Evolutionary conservation across 371 early-diverging fungal species (phyloP).

Genomic region (Circinella umbellata): DNA sequence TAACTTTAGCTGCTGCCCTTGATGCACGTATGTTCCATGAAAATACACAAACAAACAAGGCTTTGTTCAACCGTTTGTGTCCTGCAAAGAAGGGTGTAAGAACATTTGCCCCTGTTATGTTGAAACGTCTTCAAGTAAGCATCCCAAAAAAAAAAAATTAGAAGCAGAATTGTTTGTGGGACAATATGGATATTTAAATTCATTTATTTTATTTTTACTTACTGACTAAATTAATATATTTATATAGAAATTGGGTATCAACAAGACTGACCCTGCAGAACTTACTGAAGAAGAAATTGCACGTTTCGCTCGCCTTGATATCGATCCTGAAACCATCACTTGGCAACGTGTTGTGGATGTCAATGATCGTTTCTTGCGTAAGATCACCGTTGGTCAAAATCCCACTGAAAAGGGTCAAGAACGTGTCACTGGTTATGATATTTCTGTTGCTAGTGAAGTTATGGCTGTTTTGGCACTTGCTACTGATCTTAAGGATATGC

Average conservation of each 20-base stretch:
- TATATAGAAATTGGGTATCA: conserved; percentile 80
- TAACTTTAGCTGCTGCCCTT: conserved; percentile 88
- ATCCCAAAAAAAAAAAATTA: background rate
- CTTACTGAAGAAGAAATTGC: conserved; percentile 81
- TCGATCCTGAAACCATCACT: conserved; percentile 89
- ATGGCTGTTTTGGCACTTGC: conserved; percentile 97
- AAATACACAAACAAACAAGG: conserved; percentile 85
- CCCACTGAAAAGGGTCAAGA: conserved; percentile 86
- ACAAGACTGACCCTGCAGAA: conserved; percentile 76
- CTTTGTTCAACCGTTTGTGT: conserved; percentile 88
- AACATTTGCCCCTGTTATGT: conserved; percentile 83
- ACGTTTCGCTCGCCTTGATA: conserved; percentile 88
- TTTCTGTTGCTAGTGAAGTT: conserved; percentile 95
- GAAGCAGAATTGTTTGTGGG: background rate
- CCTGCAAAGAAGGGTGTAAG: conserved; percentile 87
- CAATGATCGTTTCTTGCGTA: conserved; percentile 94
- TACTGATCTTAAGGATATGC: conserved; percentile 89
- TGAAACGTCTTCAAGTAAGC: conserved; percentile 71
- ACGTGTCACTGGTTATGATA: conserved; percentile 94
- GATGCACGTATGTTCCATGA: conserved; percentile 98
- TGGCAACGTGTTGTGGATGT: conserved; percentile 96
- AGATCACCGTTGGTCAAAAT: conserved; percentile 87
- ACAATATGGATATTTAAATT: background rate
- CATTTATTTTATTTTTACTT: too few species aligned
- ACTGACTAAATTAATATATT: background rate